Conservation (phyloP, 2,329 filamentous ascomycete genomes). For the Thielaviopsis populi region DNA sequence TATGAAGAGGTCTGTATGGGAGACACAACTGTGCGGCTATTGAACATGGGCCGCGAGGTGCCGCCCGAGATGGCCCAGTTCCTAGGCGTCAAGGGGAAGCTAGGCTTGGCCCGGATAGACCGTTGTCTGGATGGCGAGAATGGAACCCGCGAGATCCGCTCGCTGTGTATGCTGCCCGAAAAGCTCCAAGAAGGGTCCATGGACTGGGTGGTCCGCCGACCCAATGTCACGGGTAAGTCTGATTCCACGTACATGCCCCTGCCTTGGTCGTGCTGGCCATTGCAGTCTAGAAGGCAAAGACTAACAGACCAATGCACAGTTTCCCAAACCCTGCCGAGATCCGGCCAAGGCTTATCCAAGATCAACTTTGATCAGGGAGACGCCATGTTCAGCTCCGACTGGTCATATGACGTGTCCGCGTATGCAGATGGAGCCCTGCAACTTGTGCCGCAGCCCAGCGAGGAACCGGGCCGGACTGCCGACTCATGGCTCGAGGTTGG, state of each 20-base stretch:
- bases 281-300: not conserved
- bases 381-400: constrained; percentile 31
- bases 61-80: constrained; percentile 49
- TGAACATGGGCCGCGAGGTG: constrained; percentile 44
- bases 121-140: constrained; percentile 10
- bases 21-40: constrained; percentile 39
- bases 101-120: constrained; percentile 57
- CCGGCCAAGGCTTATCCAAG: not conserved
- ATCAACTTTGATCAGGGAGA: constrained; percentile 31
- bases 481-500: constrained; percentile 39
- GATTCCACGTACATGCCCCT: not conserved
- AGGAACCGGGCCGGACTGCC: not conserved
- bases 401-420: constrained; percentile 15
- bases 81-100: constrained; percentile 48
- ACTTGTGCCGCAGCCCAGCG: constrained; percentile 8
- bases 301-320: not conserved
- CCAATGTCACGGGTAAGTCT: constrained; percentile 14
- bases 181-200: constrained; percentile 12
- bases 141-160: constrained; percentile 10
- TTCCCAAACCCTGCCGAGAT: constrained; percentile 8
- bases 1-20: constrained; percentile 50
- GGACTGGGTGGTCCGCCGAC: constrained; percentile 16
- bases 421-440: constrained; percentile 13
- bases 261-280: not conserved
- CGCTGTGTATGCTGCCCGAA: constrained; percentile 13